These are phyloP conservation scores for Metschnikowia koreensis DNA, from an alignment of 805 yeast species.

Conservation along the genomic window DNA sequence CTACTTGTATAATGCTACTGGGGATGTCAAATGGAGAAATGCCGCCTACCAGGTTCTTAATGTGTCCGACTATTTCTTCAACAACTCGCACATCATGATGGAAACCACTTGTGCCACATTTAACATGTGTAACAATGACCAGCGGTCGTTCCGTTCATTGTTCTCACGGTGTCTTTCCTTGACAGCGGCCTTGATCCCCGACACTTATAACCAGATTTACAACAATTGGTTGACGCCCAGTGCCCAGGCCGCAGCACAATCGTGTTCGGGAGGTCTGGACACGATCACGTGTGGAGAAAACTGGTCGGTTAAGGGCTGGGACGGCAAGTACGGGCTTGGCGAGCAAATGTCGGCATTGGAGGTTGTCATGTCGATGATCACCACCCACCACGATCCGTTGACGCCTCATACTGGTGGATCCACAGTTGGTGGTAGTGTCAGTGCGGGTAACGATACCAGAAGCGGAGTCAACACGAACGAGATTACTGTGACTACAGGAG, in stretches of 20 bases:
- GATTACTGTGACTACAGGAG: slow-evolving; percentile 50
- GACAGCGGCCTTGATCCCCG: slow-evolving; percentile 55
- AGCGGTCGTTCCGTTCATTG: slow-evolving; percentile 71
- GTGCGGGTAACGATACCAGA: slow-evolving; percentile 28
- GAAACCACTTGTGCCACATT: slow-evolving; percentile 60
- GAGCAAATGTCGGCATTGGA: slow-evolving; percentile 79
- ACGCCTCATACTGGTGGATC: slow-evolving; percentile 19
- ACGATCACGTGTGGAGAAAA: slow-evolving; percentile 78
- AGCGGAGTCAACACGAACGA: slow-evolving; percentile 36
- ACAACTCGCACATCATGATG: slow-evolving; percentile 46
- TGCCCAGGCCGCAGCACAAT: slow-evolving; percentile 65
- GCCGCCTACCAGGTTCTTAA: slow-evolving; percentile 36
- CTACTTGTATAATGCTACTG: slow-evolving; percentile 62
- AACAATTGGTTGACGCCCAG: slow-evolving; percentile 32
- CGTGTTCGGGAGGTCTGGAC: slow-evolving; percentile 79
- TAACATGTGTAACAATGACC: slow-evolving; percentile 66
- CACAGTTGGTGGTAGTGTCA: slow-evolving; percentile 20
- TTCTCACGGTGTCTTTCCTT: slow-evolving; percentile 62
- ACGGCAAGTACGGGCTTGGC: slow-evolving; percentile 68
- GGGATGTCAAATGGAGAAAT: slow-evolving; percentile 41
- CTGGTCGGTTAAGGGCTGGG: slow-evolving; percentile 64
- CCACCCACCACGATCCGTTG: slow-evolving; percentile 26
- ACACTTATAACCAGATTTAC: slow-evolving; percentile 39
- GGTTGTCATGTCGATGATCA: slow-evolving; percentile 35
- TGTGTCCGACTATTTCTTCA: slow-evolving; percentile 40